Base-by-base conservation (phyloP, 2,329 filamentous ascomycete genomes). In the Colletotrichum melonis region DNA sequence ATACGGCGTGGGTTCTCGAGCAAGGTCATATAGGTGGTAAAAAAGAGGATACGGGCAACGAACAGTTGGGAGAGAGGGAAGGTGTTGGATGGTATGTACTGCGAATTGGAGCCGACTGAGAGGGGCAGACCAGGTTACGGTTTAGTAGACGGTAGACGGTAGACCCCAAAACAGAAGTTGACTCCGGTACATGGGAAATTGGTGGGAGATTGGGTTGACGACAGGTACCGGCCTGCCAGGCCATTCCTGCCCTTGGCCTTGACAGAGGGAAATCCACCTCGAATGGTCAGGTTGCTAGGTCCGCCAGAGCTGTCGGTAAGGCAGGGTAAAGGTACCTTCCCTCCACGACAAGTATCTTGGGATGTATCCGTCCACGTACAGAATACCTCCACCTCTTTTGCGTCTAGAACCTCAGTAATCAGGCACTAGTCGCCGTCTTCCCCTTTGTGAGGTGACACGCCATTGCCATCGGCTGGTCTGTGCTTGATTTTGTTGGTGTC, bases 111-210 rank as follows among this genome's bases (percentile, higher is more conserved):
- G 38, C 30, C 52, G 38, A 57, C 26, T 28, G 42, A 56, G 70
- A 49, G 42, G 42, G 42, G 42, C 42, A 19, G 42, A 49, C 16
- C 42, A 11, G 67, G 30, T 32, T 28, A 63, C 59, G 70, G 55
- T 64, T 60, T 59, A 62, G 67, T 59, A 46, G 63, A 69, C 38
- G 38, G 38, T 42, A 42, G 38, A 42, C 38, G 38, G 32, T 35
- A 35, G 32, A 35, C 28, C 70, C 70, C 38, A 62, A 75, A 74
- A 66, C 52, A 75, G 73, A 73, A 74, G 65, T 69, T 55, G 70
- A 35, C 70, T 73, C 73, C 73, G 73, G 73, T 74, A 75, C 73
- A 75, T 75, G 62, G 65, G 73, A 75, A 65, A 75, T 75, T 75
- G 73, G 70, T 73, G 38, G 71, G 73, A 75, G 54, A 75, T 75